Percentiles rank a stretch among this genome's conserved stretches.
Conservation (phyloP, 176 grass and related monocot species). For the Bolboschoenus planiculmis region DNA sequence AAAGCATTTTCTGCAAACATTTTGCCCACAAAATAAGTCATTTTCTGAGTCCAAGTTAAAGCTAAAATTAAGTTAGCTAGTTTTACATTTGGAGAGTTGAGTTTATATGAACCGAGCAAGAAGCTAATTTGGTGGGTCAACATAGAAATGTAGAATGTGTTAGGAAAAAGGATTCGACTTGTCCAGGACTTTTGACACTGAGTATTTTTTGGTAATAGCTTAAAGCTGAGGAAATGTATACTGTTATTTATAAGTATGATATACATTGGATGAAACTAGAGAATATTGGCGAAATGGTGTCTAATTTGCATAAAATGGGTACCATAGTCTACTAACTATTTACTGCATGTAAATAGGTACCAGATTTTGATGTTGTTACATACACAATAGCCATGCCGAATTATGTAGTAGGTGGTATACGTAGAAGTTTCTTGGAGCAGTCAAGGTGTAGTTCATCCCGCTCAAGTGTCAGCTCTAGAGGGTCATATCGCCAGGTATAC, state of each 20-base stretch:
- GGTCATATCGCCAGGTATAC: constrained; percentile 32
- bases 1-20: neutral
- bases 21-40: neutral
- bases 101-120: neutral
- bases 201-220: neutral
- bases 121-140: neutral
- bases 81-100: neutral
- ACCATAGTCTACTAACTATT: neutral
- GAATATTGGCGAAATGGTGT: neutral
- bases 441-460: constrained; percentile 51
- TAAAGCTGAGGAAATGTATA: neutral
- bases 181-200: neutral
- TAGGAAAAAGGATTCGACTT: neutral
- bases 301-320: neutral
- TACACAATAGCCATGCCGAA: constrained; percentile 86
- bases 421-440: constrained; percentile 58
- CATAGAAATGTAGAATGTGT: neutral
- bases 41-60: neutral
- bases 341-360: constrained; percentile 42
- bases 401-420: constrained; percentile 72
- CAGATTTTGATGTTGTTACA: constrained; percentile 90
- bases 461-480: constrained; percentile 42
- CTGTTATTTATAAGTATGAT: neutral
- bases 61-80: neutral
- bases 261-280: neutral